Conservation (phyloP, 2,329 filamentous ascomycete genomes). For the Falciphora oryzae region DNA sequence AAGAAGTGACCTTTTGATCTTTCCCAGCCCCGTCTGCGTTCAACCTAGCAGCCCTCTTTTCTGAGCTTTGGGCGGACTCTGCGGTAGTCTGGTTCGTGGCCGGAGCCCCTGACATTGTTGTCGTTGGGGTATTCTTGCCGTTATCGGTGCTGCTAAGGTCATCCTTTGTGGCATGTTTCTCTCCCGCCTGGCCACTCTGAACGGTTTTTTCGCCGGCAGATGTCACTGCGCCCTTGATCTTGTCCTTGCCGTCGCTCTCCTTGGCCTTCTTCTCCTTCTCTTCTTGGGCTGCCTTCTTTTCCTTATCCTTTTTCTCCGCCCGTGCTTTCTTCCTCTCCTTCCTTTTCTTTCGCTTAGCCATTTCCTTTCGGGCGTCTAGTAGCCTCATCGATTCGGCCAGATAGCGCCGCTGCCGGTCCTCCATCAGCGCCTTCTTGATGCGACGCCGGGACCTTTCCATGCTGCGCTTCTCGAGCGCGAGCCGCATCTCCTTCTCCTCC, state of each 20-base stretch:
- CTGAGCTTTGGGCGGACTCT: background rate
- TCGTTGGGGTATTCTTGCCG: too few relatives aligned
- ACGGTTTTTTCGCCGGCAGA: slow-evolving; percentile 15
- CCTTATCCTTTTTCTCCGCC: slow-evolving; percentile 25
- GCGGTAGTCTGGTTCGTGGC: too few relatives aligned
- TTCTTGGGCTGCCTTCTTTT: slow-evolving; percentile 11
- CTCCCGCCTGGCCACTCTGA: slow-evolving; percentile 5
- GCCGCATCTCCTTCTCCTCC: slow-evolving; percentile 41
- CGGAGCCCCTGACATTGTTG: too few relatives aligned
- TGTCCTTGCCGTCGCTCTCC: slow-evolving; percentile 25
- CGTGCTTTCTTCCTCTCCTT: slow-evolving; percentile 25
- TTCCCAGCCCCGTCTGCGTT: background rate
- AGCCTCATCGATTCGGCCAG: slow-evolving; percentile 31
- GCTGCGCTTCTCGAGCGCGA: slow-evolving; percentile 38
- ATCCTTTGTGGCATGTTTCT: background rate
- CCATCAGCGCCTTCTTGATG: slow-evolving; percentile 36
- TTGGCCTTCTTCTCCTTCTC: slow-evolving; percentile 12
- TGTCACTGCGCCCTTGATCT: slow-evolving; percentile 23
- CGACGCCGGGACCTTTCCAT: slow-evolving; percentile 44
- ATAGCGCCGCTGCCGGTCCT: slow-evolving; percentile 29
- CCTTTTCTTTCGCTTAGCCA: slow-evolving; percentile 23
- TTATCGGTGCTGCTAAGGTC: too few relatives aligned
- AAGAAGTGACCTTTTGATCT: background rate
- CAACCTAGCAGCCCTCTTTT: background rate
- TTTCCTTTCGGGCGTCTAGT: slow-evolving; percentile 31